Base-by-base conservation (phyloP, 148 eudicot species). In the Salicornia ramosissima region DNA sequence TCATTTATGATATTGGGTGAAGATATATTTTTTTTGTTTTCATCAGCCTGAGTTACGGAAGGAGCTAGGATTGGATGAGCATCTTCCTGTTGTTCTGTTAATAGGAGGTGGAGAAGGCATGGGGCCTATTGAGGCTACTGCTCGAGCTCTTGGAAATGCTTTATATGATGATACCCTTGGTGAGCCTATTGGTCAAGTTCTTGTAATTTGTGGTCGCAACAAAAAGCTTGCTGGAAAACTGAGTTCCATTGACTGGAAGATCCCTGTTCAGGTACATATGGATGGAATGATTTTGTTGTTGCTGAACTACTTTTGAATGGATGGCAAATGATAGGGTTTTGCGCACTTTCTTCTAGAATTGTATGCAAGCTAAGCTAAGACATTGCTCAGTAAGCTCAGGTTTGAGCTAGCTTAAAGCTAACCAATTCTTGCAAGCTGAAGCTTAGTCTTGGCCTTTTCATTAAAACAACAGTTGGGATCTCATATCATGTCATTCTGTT, bases 81-180 rank as follows among this genome's bases (percentile, higher is more conserved):
- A 84, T 62, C 89, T 90, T 29, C 98, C 98, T 60, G 89, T 91
- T 53, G 98, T 86, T 54, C 68, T 94, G 76, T 75, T 94, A 68
- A 90, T 94, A 96, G 98, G 98, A 56, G 98, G 98, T 78, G 98
- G 98, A 53, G 98, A 94, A 87, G 98, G 98, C 67, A 94, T 94
- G 98, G 98, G 97, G 15, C 98, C 98, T 64, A 88, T 94, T 67
- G 96, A 94, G 80, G 90, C 91, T 64, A 94, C 98, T 24, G 97
- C 98, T 30, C 81, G 85, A 42, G 98, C 96, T 45, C 96, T 94
- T 74, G 92, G 85, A 16, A 79, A 87, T 33, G 83, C 97, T 63
- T 76, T 94, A 54, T 94, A 90, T 81, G 91, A 94, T 79, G 98
- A 84, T 63, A 79, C 71, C 69, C 80, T 75, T 52, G 92, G 88